Conservation (phyloP, 768 basidiomycete species). For the Boletus subparvulus region DNA sequence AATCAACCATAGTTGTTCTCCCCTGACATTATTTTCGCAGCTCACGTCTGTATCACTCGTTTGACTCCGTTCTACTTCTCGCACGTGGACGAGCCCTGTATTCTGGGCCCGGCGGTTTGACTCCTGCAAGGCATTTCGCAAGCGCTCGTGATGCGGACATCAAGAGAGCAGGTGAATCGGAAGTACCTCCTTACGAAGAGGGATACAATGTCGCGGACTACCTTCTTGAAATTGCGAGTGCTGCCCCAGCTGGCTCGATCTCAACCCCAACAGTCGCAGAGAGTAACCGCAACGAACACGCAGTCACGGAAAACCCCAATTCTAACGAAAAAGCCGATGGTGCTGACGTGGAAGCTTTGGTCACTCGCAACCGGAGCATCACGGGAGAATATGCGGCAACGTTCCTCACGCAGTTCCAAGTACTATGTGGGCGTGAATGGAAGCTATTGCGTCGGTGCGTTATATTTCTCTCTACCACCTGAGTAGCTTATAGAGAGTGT, state of each 20-base stretch:
- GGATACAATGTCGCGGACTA: constrained; percentile 95
- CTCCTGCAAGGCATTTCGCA: constrained; percentile 68
- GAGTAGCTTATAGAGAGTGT: not conserved
- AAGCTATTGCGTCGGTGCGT: constrained; percentile 68
- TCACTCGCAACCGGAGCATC: constrained; percentile 10
- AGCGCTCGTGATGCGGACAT: constrained; percentile 25
- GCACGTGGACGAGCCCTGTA: constrained; percentile 78
- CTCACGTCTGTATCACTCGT: constrained; percentile 81
- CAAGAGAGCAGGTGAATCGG: constrained; percentile 35
- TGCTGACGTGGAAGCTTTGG: constrained; percentile 22
- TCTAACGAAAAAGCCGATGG: constrained; percentile 14
- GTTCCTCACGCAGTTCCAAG: constrained; percentile 86
- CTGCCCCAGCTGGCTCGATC: constrained; percentile 49
- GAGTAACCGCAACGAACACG: constrained; percentile 1
- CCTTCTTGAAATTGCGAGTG: constrained; percentile 82
- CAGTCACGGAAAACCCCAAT: not conserved
- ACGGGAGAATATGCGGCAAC: constrained; percentile 60
- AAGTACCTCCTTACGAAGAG: constrained; percentile 55
- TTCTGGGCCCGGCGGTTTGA: constrained; percentile 70
- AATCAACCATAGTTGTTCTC: not conserved
- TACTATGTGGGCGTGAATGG: constrained; percentile 82
- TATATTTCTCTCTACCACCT: not conserved
- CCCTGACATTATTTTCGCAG: constrained; percentile 32
- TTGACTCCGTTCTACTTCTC: constrained; percentile 78
- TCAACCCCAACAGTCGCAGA: constrained; percentile 30